These are phyloP conservation scores for Cyberlindnera euphorbiiphila DNA, from an alignment of 805 yeast species.

Conservation along the genomic window DNA sequence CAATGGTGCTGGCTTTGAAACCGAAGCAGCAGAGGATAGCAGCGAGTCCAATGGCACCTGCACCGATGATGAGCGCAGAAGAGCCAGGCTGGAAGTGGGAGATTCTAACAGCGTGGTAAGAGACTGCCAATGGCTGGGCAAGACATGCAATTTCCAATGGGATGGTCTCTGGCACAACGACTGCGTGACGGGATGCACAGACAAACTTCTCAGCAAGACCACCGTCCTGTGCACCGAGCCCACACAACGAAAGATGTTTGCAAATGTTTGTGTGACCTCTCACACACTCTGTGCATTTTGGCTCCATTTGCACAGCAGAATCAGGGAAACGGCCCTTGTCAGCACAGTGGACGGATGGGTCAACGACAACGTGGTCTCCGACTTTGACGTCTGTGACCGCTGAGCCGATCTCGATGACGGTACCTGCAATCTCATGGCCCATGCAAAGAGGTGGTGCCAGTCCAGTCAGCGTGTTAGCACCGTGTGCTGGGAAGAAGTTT, in stretches of 20 bases:
- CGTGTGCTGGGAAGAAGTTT: constrained; percentile 46
- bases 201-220: constrained; percentile 48
- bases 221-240: constrained; percentile 56
- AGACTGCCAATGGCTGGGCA: constrained; percentile 55
- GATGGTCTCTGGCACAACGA: constrained; percentile 38
- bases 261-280: constrained; percentile 52
- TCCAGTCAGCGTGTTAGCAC: constrained; percentile 38
- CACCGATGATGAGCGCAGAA: constrained; percentile 47
- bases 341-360: constrained; percentile 56
- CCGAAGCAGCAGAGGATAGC: constrained; percentile 49
- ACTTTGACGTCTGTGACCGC: constrained; percentile 39
- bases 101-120: constrained; percentile 54
- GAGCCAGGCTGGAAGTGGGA: constrained; percentile 39
- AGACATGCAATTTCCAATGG: constrained; percentile 47
- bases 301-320: constrained; percentile 26
- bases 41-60: constrained; percentile 53
- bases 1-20: constrained; percentile 38
- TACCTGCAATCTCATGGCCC: constrained; percentile 56
- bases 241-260: constrained; percentile 43
- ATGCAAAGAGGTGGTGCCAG: constrained; percentile 40
- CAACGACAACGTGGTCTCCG: constrained; percentile 61
- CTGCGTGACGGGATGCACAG: constrained; percentile 37
- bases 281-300: constrained; percentile 45
- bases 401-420: constrained; percentile 42
- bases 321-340: constrained; percentile 41